These are phyloP conservation scores for Agaricus blazei DNA, from an alignment of 768 basidiomycete genomes.

Conservation along the genomic window DNA sequence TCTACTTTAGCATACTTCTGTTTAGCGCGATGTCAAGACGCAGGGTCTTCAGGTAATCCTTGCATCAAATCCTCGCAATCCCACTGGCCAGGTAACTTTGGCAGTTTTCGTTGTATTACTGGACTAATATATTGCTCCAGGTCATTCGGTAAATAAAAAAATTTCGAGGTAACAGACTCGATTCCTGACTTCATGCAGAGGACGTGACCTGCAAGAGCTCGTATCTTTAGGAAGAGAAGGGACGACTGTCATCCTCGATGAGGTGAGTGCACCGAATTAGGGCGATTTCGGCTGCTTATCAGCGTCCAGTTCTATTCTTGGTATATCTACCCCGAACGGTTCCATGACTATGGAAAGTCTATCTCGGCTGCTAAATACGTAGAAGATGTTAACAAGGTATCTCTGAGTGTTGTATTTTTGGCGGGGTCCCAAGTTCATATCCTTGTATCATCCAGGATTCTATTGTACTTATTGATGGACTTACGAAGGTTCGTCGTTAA, in stretches of 20 bases:
- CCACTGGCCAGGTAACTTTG: conserved; percentile 77
- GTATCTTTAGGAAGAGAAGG: conserved; percentile 69
- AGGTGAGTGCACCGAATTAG: conserved; percentile 36
- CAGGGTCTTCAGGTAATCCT: conserved; percentile 84
- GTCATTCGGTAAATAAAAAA: conserved; percentile 41
- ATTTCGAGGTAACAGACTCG: not conserved
- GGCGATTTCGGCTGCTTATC: not conserved
- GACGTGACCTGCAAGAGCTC: conserved; percentile 76
- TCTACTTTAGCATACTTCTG: conserved; percentile 6
- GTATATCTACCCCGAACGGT: conserved; percentile 86
- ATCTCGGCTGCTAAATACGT: conserved; percentile 81
- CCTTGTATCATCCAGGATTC: conserved; percentile 50
- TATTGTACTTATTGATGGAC: conserved; percentile 82
- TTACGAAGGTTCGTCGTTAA: conserved; percentile 65
- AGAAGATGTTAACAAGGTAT: conserved; percentile 76
- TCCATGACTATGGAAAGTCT: conserved; percentile 68
- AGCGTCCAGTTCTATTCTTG: conserved; percentile 82
- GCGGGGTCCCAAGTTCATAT: not conserved
- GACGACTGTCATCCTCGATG: conserved; percentile 82
- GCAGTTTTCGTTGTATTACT: not conserved
- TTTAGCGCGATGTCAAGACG: conserved; percentile 69
- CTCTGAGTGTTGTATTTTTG: conserved; percentile 9
- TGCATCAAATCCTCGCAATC: conserved; percentile 94
- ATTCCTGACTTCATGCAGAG: conserved; percentile 33
- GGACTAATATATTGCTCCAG: conserved; percentile 18